Evolutionary conservation across 2,329 filamentous ascomycete species (phyloP).

Genomic region (Leptoxyphium fumago): DNA sequence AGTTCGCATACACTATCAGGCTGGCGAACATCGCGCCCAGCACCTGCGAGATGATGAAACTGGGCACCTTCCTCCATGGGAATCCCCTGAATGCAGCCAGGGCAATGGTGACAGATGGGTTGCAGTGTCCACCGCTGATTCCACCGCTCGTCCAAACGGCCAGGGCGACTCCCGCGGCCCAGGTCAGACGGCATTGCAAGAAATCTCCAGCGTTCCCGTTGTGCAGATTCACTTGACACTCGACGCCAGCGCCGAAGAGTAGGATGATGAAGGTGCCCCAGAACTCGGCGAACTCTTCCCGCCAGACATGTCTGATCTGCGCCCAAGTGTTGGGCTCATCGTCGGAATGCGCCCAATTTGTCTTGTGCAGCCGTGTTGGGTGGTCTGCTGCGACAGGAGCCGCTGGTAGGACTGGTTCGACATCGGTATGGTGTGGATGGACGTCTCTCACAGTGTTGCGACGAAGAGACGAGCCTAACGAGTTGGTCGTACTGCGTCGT

Average conservation of each 20-base stretch:
- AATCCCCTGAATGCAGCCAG: conserved; percentile 36
- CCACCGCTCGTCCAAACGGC: conserved; percentile 28
- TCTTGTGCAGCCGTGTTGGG: not conserved
- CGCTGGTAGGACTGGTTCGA: not conserved
- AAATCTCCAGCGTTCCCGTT: conserved; percentile 33
- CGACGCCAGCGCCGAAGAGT: conserved; percentile 48
- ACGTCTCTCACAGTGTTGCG: not conserved
- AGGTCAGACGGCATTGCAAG: conserved; percentile 30
- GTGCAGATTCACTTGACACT: conserved; percentile 53
- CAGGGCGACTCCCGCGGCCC: conserved; percentile 39
- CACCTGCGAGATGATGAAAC: conserved; percentile 39
- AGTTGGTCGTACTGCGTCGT: not conserved
- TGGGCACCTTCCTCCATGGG: conserved; percentile 34
- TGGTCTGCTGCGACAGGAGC: not conserved
- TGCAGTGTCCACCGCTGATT: conserved; percentile 33
- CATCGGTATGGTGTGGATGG: not conserved
- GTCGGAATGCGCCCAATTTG: not conserved
- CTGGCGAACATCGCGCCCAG: conserved; percentile 37
- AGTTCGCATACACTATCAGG: conserved; percentile 32
- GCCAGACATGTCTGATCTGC: conserved; percentile 34
- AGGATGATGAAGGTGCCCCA: conserved; percentile 53
- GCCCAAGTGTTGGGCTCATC: conserved; percentile 30
- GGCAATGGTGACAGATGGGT: conserved; percentile 31
- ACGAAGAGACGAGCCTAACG: not conserved
- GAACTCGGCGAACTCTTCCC: conserved; percentile 52